Evolutionary conservation across 1,284 basidiomycete species (phyloP).

Genomic region (Butyriboletus appendiculatus): DNA sequence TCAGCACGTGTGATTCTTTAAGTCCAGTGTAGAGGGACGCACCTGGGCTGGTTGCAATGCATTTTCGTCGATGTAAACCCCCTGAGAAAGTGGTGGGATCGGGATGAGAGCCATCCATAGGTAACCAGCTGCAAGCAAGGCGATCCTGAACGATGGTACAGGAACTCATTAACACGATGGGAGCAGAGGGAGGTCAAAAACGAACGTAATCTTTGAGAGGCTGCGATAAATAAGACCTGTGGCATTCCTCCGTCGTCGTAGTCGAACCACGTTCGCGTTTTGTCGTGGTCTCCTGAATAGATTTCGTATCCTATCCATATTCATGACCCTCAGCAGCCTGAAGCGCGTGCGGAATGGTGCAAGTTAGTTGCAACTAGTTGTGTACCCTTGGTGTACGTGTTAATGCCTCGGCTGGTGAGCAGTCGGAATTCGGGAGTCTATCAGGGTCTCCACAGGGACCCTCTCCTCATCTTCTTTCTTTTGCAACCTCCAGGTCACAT

Average conservation of each 20-base stretch:
- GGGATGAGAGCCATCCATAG: constrained; percentile 78
- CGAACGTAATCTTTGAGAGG: constrained; percentile 36
- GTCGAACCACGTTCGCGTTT: constrained; percentile 17
- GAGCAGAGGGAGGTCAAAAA: not conserved
- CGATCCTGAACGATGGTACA: constrained; percentile 39
- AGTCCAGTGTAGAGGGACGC: constrained; percentile 16
- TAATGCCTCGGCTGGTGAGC: constrained; percentile 7
- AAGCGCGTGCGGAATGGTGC: not conserved
- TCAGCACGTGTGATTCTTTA: not conserved
- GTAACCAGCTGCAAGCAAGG: constrained; percentile 65
- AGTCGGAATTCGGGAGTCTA: constrained; percentile 28
- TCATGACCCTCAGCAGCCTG: not conserved
- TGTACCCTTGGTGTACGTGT: not conserved
- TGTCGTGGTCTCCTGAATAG: constrained; percentile 18
- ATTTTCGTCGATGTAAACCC: constrained; percentile 90
- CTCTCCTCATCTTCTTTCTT: constrained; percentile 18
- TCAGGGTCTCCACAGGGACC: constrained; percentile 20
- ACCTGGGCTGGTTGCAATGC: constrained; percentile 90
- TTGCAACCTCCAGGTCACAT: constrained; percentile 11
- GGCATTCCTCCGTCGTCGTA: constrained; percentile 31
- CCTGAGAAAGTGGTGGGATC: constrained; percentile 59
- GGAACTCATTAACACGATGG: not conserved
- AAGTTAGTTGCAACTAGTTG: not conserved
- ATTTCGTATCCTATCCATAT: constrained; percentile 24
- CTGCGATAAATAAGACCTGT: constrained; percentile 21